Conservation (phyloP, 139 green algal genomes). For the Micractinium conductrix region DNA sequence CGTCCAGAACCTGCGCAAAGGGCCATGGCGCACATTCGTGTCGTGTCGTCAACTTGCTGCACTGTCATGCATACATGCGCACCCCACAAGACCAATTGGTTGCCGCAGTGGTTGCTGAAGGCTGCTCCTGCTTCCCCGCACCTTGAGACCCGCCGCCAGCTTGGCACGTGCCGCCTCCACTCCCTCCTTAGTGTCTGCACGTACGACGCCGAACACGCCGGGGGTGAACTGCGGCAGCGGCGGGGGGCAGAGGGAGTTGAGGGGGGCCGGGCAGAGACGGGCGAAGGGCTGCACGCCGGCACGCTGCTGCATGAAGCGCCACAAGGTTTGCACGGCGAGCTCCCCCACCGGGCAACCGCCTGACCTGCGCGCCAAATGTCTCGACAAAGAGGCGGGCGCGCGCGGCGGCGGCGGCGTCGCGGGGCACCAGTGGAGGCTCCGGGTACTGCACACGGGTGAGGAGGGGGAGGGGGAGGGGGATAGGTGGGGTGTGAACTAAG, state of each 20-base stretch:
- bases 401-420: background rate
- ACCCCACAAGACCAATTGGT: too few species aligned
- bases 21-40: background rate
- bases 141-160: conserved; percentile 22
- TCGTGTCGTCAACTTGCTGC: background rate
- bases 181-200: background rate
- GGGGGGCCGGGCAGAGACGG: too few species aligned
- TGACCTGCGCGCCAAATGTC: background rate
- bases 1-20: conserved; percentile 11
- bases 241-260: too few species aligned
- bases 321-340: too few species aligned
- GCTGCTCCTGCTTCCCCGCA: too few species aligned
- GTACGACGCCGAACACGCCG: background rate
- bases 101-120: too few species aligned
- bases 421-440: background rate
- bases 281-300: too few species aligned
- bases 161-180: conserved; percentile 10
- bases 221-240: background rate
- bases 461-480: too few species aligned
- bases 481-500: background rate
- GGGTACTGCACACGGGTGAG: background rate
- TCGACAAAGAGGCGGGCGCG: conserved; percentile 29
- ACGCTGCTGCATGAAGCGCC: too few species aligned
- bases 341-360: too few species aligned
- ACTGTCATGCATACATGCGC: too few species aligned